These are phyloP conservation scores for Hondaea fermentalgiana DNA, from an alignment of 108 stramenopile genomes.

Conservation along the genomic window DNA sequence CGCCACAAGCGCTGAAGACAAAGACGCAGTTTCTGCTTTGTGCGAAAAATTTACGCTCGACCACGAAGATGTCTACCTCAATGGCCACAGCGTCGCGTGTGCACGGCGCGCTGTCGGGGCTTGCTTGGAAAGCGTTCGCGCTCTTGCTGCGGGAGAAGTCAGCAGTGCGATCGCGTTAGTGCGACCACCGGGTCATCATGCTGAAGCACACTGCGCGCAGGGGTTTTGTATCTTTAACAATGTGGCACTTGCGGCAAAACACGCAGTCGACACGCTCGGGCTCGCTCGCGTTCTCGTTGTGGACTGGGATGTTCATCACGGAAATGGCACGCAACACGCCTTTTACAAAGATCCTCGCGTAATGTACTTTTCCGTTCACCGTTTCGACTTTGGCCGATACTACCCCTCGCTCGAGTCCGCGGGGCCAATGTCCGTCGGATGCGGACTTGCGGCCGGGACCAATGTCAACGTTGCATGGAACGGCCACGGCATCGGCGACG, in stretches of 20 bases:
- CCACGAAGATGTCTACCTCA: conserved; percentile 21
- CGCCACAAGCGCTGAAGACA: neutral
- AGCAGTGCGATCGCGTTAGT: conserved; percentile 59
- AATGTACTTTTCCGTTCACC: conserved; percentile 63
- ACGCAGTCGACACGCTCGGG: conserved; percentile 41
- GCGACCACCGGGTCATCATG: conserved; percentile 82
- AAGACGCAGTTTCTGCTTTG: neutral
- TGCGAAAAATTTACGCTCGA: neutral
- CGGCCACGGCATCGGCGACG: conserved; percentile 55
- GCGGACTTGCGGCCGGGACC: conserved; percentile 41
- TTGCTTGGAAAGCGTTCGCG: neutral
- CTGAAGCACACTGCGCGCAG: conserved; percentile 47
- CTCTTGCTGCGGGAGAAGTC: conserved; percentile 3
- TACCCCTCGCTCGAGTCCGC: conserved; percentile 49
- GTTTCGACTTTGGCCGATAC: conserved; percentile 52
- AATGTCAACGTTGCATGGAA: conserved; percentile 75
- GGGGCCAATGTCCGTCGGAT: conserved; percentile 41
- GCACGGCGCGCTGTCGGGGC: conserved; percentile 20
- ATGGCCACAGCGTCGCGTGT: neutral
- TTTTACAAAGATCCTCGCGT: conserved; percentile 56
- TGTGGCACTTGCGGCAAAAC: conserved; percentile 63
- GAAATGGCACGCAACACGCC: conserved; percentile 77
- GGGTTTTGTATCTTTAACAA: conserved; percentile 82
- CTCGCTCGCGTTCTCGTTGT: conserved; percentile 40
- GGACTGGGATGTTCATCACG: conserved; percentile 64